Percentiles rank a stretch among this genome's conserved stretches.
phyloP scores from a whole-genome alignment of 163 green algal genomes.

The Trebouxia gelatinosa region DNA sequence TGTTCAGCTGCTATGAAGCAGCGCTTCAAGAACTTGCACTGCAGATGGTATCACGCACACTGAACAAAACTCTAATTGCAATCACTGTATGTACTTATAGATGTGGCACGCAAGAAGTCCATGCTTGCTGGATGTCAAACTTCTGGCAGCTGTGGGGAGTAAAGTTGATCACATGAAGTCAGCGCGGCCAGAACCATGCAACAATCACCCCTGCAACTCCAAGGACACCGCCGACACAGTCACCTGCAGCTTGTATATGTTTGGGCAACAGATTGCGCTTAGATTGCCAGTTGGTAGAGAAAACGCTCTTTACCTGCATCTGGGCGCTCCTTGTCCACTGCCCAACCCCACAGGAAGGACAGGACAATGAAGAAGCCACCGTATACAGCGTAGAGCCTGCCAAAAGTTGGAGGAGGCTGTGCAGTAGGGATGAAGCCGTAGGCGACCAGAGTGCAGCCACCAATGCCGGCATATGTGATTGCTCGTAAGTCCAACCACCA shows the following conservation, averaged over 20 bases:
- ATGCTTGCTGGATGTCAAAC: no score
- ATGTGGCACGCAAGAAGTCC: no score
- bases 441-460: slow-evolving; percentile 51
- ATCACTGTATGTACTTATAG: no score
- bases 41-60: no score
- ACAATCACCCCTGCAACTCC: slow-evolving; percentile 63
- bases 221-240: slow-evolving; percentile 51
- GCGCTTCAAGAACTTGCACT: no score
- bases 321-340: slow-evolving; percentile 49
- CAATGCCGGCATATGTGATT: slow-evolving; percentile 37
- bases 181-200: slow-evolving; percentile 66
- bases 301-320: slow-evolving; percentile 36
- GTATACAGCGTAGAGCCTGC: slow-evolving; percentile 62
- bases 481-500: slow-evolving; percentile 47
- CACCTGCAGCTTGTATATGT: slow-evolving; percentile 29
- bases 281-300: neutral
- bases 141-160: no score
- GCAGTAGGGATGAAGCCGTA: slow-evolving; percentile 86
- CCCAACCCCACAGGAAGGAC: slow-evolving; percentile 84
- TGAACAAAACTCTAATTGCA: no score
- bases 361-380: slow-evolving; percentile 90
- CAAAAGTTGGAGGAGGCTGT: slow-evolving; percentile 78
- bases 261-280: neutral
- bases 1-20: no score
- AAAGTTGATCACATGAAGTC: no score